Evolutionary conservation across 495 filamentous ascomycete species (phyloP).

Genomic region (Penicillium angulare): DNA sequence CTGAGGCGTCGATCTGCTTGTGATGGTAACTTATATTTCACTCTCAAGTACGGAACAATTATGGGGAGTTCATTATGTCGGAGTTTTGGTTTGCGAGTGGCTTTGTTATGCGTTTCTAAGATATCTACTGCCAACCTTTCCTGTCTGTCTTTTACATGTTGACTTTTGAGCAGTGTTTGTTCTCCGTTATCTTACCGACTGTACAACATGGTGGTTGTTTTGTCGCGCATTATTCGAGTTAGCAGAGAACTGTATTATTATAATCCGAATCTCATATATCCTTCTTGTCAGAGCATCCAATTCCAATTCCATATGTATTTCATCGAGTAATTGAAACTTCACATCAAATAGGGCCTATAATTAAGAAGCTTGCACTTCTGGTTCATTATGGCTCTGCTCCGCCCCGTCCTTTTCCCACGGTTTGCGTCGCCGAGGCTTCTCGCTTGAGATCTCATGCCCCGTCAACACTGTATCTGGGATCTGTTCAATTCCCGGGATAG

Average conservation of each 20-base stretch:
- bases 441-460: conserved; percentile 56
- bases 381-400: background rate
- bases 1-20: conserved; percentile 15
- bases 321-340: background rate
- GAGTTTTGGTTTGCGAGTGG: conserved; percentile 21
- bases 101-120: conserved; percentile 9
- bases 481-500: conserved; percentile 84
- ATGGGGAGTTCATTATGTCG: conserved; percentile 19
- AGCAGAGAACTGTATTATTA: conserved; percentile 3
- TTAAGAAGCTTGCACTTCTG: conserved; percentile 4
- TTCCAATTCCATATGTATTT: background rate
- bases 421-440: conserved; percentile 59
- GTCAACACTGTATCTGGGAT: conserved; percentile 80
- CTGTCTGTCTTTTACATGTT: conserved; percentile 11
- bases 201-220: background rate
- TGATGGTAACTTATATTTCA: conserved; percentile 21
- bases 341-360: too few species aligned
- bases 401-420: conserved; percentile 69
- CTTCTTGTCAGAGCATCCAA: background rate
- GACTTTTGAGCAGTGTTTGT: background rate
- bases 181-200: conserved; percentile 4
- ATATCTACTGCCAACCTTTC: conserved; percentile 10
- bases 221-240: conserved; percentile 4
- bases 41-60: conserved; percentile 17
- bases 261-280: background rate